Evolutionary conservation across 352 stramenopile genomes (phyloP).

Genomic region (Phytophthora pisi): DNA sequence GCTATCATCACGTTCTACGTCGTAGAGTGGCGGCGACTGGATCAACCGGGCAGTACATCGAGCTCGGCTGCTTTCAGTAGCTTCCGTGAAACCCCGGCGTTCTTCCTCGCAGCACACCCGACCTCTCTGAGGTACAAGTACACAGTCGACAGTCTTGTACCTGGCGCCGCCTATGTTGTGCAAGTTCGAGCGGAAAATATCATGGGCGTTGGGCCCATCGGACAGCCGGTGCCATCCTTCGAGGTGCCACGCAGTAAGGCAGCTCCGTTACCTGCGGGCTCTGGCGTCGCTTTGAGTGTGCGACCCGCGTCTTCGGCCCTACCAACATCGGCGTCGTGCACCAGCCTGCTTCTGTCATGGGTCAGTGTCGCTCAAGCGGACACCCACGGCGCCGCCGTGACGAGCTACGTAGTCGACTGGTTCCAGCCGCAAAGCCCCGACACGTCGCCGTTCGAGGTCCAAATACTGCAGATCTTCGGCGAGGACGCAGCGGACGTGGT

Average conservation of each 20-base stretch:
- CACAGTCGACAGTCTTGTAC: slow-evolving; percentile 52
- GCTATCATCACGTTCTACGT: slow-evolving; percentile 85
- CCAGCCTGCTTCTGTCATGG: slow-evolving; percentile 60
- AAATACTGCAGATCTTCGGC: slow-evolving; percentile 73
- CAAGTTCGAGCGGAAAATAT: slow-evolving; percentile 73
- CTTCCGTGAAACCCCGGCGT: slow-evolving; percentile 50
- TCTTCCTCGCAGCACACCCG: slow-evolving; percentile 57
- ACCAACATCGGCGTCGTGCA: slow-evolving; percentile 24
- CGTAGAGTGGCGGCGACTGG: slow-evolving; percentile 79
- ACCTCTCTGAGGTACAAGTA: slow-evolving; percentile 72
- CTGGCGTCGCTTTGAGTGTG: slow-evolving; percentile 61
- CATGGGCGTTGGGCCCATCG: slow-evolving; percentile 59
- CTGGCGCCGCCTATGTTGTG: slow-evolving; percentile 59
- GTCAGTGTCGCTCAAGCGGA: slow-evolving; percentile 33
- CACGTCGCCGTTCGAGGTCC: slow-evolving; percentile 55
- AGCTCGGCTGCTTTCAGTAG: slow-evolving; percentile 13
- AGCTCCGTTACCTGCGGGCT: slow-evolving; percentile 49
- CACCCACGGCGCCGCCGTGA: slow-evolving; percentile 53
- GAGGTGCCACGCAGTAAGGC: slow-evolving; percentile 68
- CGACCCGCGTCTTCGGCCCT: slow-evolving; percentile 38
- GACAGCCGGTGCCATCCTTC: slow-evolving; percentile 48
- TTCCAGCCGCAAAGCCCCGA: slow-evolving; percentile 47
- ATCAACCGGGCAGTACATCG: slow-evolving; percentile 23
- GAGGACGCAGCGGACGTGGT: slow-evolving; percentile 42
- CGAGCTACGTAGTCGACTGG: slow-evolving; percentile 80